These are phyloP conservation scores for Ascochyta koolunga DNA, from an alignment of 2,329 filamentous ascomycete genomes.

Conservation along the genomic window DNA sequence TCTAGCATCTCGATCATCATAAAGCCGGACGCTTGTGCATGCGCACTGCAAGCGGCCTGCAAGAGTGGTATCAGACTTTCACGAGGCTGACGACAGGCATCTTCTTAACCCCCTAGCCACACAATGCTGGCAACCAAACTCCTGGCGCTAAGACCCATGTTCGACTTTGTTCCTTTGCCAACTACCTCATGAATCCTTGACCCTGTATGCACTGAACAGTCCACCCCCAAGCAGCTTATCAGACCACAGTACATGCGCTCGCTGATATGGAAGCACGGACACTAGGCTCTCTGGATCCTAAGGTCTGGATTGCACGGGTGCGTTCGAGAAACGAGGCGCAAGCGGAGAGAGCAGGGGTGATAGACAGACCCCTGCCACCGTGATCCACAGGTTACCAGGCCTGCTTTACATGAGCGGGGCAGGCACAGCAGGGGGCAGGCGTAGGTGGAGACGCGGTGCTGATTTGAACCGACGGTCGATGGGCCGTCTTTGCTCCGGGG, in stretches of 20 bases:
- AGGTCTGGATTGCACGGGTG: neutral
- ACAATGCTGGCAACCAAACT: neutral
- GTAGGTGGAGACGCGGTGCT: conserved; percentile 1
- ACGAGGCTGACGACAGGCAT: neutral
- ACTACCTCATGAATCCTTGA: neutral
- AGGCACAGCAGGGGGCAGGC: neutral
- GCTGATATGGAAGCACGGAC: conserved; percentile 12
- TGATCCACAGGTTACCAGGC: neutral
- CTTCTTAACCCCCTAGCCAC: neutral
- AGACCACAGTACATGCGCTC: conserved; percentile 7
- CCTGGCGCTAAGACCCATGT: neutral
- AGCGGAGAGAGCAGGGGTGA: conserved; percentile 1
- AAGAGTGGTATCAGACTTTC: conserved; percentile 4
- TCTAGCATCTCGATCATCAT: conserved; percentile 1
- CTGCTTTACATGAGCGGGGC: conserved; percentile 4
- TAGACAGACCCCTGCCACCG: neutral
- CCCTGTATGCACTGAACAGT: conserved; percentile 3
- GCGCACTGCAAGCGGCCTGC: conserved; percentile 10
- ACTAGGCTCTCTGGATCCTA: neutral
- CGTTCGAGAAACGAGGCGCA: conserved; percentile 16
- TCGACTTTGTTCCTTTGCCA: neutral
- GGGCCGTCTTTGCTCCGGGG: neutral
- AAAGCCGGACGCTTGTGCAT: neutral
- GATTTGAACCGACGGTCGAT: neutral
- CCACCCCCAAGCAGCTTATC: conserved; percentile 1